Base-by-base conservation (phyloP, 2,329 filamentous ascomycete genomes). In the Hypoxylon sp. region DNA sequence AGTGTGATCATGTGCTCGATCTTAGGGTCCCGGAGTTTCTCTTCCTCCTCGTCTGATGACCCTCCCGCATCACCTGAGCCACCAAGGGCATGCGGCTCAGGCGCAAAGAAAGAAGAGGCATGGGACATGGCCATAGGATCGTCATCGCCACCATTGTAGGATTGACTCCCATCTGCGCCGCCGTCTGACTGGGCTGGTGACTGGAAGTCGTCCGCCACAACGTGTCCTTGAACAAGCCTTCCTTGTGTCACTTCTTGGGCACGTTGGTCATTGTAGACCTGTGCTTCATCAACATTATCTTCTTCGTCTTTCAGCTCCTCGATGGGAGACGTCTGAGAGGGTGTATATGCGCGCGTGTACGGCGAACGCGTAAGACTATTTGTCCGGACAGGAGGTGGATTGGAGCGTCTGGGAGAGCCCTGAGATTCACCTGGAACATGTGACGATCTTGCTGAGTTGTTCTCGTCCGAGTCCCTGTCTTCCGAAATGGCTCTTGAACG, bases 1-100 rank as follows among this genome's bases (percentile, higher is more conserved):
- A 99, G 85, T 0, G 96, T 99, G 73, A 99, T 96, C 83, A 95
- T 97, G 75, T 94, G 94, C 81, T 99, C 96, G 21, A 95, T 84
- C 65, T 91, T 90, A 9, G 91, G 88, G 71, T 95, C 89, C 73
- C 91, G 88, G 55, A 95, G 88, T n/a, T 90, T 89, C 71, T 96
- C 93, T 74, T 99, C 96, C 78, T 98, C 96, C 67, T 97, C 95
- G 70, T 97, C 96, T 11, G 92, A 94, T 23, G 89, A 91, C 37
- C 87, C 91, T n/a, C 85, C 90, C 8, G 90, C 93, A 74, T 98
- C 95, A 37, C 90, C 91, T 1, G 93, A 93, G 51, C 94, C 94
- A 45, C 94, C 94, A 0, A 97, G 85, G 2, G 90, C 90, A 74
- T 92, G 87, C 9, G 85, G 83, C 71, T 91, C 87, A 6, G 89